Conservation (phyloP, 2,329 filamentous ascomycete genomes). For the Pochonia chlamydosporia region DNA sequence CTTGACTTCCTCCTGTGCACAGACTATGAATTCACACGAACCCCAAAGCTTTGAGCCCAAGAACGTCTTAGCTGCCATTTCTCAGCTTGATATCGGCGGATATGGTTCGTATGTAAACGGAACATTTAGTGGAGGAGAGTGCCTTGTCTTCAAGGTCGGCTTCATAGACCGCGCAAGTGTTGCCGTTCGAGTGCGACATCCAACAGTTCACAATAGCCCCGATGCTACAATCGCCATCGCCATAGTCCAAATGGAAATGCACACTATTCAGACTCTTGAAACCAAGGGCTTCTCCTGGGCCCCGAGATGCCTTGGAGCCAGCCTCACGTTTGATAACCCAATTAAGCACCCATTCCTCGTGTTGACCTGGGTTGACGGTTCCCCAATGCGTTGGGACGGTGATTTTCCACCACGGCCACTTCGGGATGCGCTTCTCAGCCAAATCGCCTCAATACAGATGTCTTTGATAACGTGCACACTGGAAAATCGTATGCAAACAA, state of each 20-base stretch:
- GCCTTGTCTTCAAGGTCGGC: conserved; percentile 3
- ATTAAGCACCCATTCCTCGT: conserved; percentile 1
- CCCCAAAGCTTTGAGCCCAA: background rate
- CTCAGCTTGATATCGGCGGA: background rate
- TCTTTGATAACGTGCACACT: conserved; percentile 1
- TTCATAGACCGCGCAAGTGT: background rate
- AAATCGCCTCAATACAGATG: conserved; percentile 2
- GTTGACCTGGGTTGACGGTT: conserved; percentile 3
- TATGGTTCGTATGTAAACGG: background rate
- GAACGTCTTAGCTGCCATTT: background rate
- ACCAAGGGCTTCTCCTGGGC: conserved; percentile 1
- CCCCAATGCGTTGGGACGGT: background rate
- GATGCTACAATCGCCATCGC: background rate
- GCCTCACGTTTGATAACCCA: conserved; percentile 3
- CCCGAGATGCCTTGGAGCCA: background rate
- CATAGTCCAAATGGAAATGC: conserved; percentile 1
- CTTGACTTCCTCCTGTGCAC: too few relatives aligned
- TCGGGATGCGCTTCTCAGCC: background rate
- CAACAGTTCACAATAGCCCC: background rate
- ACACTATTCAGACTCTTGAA: background rate
- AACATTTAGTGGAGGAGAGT: conserved; percentile 3
- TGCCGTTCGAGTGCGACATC: background rate
- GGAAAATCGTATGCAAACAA: background rate
- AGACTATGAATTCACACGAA: background rate
- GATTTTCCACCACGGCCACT: background rate